Evolutionary conservation across 116 monocot species (phyloP), one percentile per base, ranked within the genome.

Genomic region (Iris pallida): DNA sequence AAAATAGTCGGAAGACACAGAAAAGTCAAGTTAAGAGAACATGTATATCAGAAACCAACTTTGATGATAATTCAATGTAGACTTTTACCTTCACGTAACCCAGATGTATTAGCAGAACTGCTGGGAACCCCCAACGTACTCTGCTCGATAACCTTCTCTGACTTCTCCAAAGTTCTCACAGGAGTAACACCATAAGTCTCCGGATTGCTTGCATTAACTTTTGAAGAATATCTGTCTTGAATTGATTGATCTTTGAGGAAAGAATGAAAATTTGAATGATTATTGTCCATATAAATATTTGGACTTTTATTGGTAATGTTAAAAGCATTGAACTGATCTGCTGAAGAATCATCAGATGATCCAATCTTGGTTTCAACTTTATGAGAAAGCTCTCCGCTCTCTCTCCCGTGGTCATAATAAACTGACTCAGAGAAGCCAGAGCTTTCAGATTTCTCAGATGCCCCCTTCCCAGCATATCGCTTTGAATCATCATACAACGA

Each of bases 401-500:
- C 77, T 61, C 69, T 71, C 70, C 41, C 72, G 41, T 82, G 42
- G 45, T 79, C 71, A 71, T 80, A 60, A 78, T 80, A 75, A 55
- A 59, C 70, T 17, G 63, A 44, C 48, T 66, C 56, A 59, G 79
- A 57, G 53, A 74, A 71, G 17, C 42, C 59, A 4, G 80, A 82
- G 59, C 44, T 75, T 55, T 68, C 73, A 74, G 71, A 62, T n/a
- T 55, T 62, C 11, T 42, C 78, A 62, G 65, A 51, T 18, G 15
- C 68, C n/a, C 76, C 64, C 46, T 53, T 70, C 44, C 8, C 53
- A 16, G 56, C 10, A 19, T 62, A 30, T 51, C 75, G 63, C 11
- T 16, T 40, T 8, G 69, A 19, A 40, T 60, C 61, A 54, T 20
- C 59, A 47, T 64, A 42, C 0, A 41, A 59, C 56, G 42, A 49